Conservation (phyloP, 345 rosid species). For the Acer campestre region DNA sequence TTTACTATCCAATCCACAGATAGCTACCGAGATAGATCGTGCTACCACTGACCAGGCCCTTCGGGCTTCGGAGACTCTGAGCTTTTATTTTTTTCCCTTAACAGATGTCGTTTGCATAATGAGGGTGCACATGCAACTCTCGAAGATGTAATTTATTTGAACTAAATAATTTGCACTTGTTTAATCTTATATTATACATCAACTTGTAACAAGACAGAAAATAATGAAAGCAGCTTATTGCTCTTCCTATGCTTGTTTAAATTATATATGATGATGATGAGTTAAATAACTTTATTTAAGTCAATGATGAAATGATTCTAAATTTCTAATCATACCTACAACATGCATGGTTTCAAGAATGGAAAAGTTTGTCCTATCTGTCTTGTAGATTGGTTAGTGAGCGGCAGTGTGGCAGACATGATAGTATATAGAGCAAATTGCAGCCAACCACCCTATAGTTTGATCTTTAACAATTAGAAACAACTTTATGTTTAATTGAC, state of each 20-base stretch:
- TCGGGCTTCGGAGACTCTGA: too few species aligned
- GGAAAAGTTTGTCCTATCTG: slow-evolving; percentile 6
- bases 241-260: not conserved
- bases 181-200: not conserved
- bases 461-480: too few species aligned
- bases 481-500: too few species aligned
- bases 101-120: not conserved
- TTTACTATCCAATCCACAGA: too few species aligned
- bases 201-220: slow-evolving; percentile 4
- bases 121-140: not conserved
- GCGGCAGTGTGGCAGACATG: slow-evolving; percentile 4
- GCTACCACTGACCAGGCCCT: too few species aligned
- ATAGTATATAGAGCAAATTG: not conserved
- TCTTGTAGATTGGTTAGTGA: slow-evolving; percentile 3
- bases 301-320: slow-evolving; percentile 1
- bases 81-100: too few species aligned
- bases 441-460: too few species aligned
- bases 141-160: not conserved
- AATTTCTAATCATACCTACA: not conserved
- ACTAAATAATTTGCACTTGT: not conserved
- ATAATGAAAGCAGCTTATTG: not conserved
- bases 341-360: not conserved
- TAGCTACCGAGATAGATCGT: too few species aligned
- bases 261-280: not conserved
- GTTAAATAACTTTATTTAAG: not conserved